A percentile compares a stretch with the other conserved stretches of the same genome.
Evolutionary conservation across 257 asterid genomes (phyloP).

Genomic region (Solanum sitiens): DNA sequence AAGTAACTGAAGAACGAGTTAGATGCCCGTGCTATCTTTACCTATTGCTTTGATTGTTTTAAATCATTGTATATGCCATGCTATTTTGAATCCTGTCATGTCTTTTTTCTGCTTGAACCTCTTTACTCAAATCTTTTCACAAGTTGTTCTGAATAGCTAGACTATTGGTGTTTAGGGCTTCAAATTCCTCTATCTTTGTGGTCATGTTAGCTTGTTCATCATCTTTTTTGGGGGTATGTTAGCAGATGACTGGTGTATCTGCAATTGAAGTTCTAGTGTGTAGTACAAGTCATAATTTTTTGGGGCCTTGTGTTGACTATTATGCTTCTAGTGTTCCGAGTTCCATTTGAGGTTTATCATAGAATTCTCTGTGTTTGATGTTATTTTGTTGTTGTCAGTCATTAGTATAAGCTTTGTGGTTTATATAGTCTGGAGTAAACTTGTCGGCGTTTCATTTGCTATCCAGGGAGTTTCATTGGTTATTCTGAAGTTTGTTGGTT

Average conservation of each 20-base stretch:
- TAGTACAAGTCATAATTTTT: background rate
- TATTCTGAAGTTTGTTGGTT: conserved; percentile 5
- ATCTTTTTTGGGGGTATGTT: background rate
- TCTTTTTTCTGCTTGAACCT: background rate
- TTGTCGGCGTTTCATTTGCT: background rate
- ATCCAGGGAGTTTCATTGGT: background rate
- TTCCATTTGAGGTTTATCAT: background rate
- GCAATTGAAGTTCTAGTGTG: background rate
- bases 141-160: background rate
- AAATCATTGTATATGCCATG: background rate
- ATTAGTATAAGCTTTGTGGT: background rate
- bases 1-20: background rate
- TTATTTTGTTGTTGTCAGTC: background rate
- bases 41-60: background rate
- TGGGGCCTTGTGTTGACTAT: background rate
- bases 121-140: background rate
- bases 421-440: background rate
- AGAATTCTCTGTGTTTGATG: background rate
- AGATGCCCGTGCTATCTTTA: background rate
- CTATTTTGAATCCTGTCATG: background rate
- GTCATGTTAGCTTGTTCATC: background rate
- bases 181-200: background rate
- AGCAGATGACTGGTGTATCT: background rate
- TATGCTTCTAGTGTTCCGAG: background rate
- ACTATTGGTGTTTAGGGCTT: background rate